Evolutionary conservation across 306 rosid genomes (phyloP).

Genomic region (Begonia masoniana): DNA sequence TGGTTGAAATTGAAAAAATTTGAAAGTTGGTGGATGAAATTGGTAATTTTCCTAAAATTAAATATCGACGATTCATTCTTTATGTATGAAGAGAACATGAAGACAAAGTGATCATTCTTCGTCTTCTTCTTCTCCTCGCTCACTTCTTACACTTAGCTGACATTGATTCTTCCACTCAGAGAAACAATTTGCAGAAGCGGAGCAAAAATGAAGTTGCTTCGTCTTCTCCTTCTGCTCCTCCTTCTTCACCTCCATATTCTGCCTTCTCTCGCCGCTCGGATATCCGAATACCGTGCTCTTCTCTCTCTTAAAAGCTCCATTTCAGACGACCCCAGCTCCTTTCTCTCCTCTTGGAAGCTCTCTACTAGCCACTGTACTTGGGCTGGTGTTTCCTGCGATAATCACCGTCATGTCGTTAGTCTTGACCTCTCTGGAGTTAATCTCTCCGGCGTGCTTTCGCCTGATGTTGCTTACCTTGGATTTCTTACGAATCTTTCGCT

Average conservation of each 20-base stretch:
- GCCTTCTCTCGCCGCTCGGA: slow-evolving; percentile 8
- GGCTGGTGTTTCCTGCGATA: slow-evolving; percentile 57
- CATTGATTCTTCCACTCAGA: too few relatives aligned
- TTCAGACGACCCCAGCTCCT: slow-evolving; percentile 32
- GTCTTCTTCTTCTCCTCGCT: too few relatives aligned
- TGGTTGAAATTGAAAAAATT: too few relatives aligned
- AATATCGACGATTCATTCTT: too few relatives aligned
- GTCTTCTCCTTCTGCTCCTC: slow-evolving; percentile 11
- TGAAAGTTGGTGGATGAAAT: too few relatives aligned
- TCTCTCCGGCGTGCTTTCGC: slow-evolving; percentile 53
- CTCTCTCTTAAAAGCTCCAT: slow-evolving; percentile 47
- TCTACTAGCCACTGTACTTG: slow-evolving; percentile 48
- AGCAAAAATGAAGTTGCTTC: slow-evolving; percentile 1
- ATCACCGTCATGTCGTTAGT: slow-evolving; percentile 42
- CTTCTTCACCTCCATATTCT: slow-evolving; percentile 13
- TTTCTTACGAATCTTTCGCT: slow-evolving; percentile 51
- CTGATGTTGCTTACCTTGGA: slow-evolving; percentile 35
- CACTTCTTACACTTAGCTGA: too few relatives aligned
- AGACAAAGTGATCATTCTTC: too few relatives aligned
- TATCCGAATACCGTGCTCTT: slow-evolving; percentile 49
- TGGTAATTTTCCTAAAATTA: too few relatives aligned
- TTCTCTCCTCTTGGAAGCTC: slow-evolving; percentile 60
- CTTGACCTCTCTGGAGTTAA: slow-evolving; percentile 48
- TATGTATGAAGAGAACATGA: too few relatives aligned
- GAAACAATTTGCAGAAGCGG: too few relatives aligned